Evolutionary conservation across 2,329 filamentous ascomycete genomes (phyloP).

Genomic region (Cercospora sojina): DNA sequence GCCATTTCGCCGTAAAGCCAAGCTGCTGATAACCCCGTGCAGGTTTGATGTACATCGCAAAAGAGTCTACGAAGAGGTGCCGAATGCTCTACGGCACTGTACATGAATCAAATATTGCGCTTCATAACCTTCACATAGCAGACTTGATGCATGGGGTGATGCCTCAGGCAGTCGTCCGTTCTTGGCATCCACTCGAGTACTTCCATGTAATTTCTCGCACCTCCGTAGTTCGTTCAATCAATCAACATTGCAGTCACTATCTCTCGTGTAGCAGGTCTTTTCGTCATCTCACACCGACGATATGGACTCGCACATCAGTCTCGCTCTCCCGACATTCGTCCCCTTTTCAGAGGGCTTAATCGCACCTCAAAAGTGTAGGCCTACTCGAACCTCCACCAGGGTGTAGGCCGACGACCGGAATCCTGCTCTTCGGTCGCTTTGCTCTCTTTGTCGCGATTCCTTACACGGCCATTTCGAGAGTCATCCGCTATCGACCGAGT

Average conservation of each 20-base stretch:
- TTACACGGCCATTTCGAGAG: background rate
- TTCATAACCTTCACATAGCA: background rate
- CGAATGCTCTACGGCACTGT: background rate
- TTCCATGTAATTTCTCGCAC: too few relatives aligned
- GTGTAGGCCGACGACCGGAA: background rate
- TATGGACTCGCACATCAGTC: background rate
- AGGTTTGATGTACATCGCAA: background rate
- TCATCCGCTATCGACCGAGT: background rate
- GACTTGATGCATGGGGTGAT: too few relatives aligned
- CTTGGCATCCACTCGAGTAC: too few relatives aligned
- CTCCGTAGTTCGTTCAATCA: too few relatives aligned
- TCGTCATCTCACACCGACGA: background rate
- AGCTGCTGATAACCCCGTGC: background rate
- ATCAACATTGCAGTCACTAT: too few relatives aligned
- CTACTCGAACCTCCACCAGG: constrained; percentile 2
- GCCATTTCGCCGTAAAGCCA: background rate
- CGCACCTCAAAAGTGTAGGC: background rate
- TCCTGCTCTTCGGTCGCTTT: background rate
- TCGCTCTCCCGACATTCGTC: background rate
- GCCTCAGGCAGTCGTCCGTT: too few relatives aligned
- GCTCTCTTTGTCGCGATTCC: background rate
- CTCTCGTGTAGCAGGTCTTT: too few relatives aligned
- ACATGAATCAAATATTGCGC: background rate
- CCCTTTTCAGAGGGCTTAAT: background rate
- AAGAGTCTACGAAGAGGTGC: background rate